Evolutionary conservation across 768 basidiomycete species (phyloP).

Genomic region (Asterophora lycoperdoides): DNA sequence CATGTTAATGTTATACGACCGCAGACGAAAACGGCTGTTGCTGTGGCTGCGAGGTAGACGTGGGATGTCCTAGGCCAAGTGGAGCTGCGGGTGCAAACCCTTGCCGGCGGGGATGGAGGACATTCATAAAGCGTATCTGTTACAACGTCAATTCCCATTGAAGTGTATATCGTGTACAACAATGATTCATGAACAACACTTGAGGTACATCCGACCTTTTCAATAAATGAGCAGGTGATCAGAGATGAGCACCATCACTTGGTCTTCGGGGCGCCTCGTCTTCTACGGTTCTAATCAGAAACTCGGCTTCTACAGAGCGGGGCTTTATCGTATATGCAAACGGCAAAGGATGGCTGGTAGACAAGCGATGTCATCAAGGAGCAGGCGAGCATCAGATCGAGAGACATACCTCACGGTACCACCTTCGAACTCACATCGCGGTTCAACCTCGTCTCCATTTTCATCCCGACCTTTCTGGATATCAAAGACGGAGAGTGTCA

Average conservation of each 20-base stretch:
- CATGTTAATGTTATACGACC: too few relatives aligned
- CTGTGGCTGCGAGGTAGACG: neutral
- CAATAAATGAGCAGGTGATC: neutral
- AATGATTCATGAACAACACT: too few relatives aligned
- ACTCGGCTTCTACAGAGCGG: conserved; percentile 18
- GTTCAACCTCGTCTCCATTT: conserved; percentile 27
- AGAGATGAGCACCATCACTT: conserved; percentile 18
- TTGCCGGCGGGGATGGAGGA: neutral
- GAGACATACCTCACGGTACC: conserved; percentile 13
- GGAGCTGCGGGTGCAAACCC: too few relatives aligned
- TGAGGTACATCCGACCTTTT: too few relatives aligned
- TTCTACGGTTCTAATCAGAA: conserved; percentile 16
- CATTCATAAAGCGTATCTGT: neutral
- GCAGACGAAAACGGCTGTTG: neutral
- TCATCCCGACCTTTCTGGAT: conserved; percentile 18
- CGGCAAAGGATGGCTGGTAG: conserved; percentile 20
- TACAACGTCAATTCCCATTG: too few relatives aligned
- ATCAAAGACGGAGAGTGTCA: conserved; percentile 26
- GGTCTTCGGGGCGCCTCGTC: conserved; percentile 15
- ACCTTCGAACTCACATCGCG: conserved; percentile 25
- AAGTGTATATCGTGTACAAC: too few relatives aligned
- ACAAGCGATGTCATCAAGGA: neutral
- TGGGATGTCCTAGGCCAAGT: too few relatives aligned
- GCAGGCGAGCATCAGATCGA: neutral
- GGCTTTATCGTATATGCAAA: conserved; percentile 21